Conservation (phyloP, 768 basidiomycete genomes). For the Nevesoporus exiguus region DNA sequence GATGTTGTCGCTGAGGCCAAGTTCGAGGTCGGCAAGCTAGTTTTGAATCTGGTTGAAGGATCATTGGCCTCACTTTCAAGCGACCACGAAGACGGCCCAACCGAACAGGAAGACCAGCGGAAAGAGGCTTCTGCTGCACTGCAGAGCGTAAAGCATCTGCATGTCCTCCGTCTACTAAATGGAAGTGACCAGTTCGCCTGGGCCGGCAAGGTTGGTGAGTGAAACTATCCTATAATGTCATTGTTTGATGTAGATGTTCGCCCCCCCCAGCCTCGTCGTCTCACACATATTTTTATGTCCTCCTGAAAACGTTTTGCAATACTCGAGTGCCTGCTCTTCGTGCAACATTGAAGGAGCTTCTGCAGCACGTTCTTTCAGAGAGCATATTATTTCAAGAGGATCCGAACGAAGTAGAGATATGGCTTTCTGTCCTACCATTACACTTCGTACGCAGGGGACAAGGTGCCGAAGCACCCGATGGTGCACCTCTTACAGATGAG, state of each 20-base stretch:
- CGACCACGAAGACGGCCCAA: slow-evolving; percentile 1
- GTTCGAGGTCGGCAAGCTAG: slow-evolving; percentile 83
- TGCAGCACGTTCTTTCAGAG: slow-evolving; percentile 61
- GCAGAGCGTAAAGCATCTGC: slow-evolving; percentile 66
- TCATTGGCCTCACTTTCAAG: slow-evolving; percentile 21
- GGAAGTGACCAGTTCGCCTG: slow-evolving; percentile 79
- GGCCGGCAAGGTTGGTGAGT: slow-evolving; percentile 68
- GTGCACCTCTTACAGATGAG: slow-evolving; percentile 52
- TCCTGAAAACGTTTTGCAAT: slow-evolving; percentile 60
- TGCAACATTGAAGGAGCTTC: slow-evolving; percentile 47
- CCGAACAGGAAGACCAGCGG: slow-evolving; percentile 10
- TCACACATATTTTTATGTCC: slow-evolving; percentile 67
- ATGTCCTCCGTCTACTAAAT: slow-evolving; percentile 69
- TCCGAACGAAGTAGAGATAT: slow-evolving; percentile 62
- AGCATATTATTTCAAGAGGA: slow-evolving; percentile 83
- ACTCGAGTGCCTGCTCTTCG: slow-evolving; percentile 52
- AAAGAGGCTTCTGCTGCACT: slow-evolving; percentile 26
- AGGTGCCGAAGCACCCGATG: slow-evolving; percentile 47
- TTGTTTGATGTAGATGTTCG: slow-evolving; percentile 1
- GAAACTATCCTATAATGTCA: background rate
- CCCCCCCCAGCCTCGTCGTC: slow-evolving; percentile 38
- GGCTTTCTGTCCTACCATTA: slow-evolving; percentile 66
- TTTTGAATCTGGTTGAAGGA: slow-evolving; percentile 45
- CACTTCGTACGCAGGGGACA: slow-evolving; percentile 31
- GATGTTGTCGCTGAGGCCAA: slow-evolving; percentile 69